Evolutionary conservation across 2,329 filamentous ascomycete genomes (phyloP), one percentile per base, ranked within the genome.

Genomic region (Arthrobotrys megalospora): DNA sequence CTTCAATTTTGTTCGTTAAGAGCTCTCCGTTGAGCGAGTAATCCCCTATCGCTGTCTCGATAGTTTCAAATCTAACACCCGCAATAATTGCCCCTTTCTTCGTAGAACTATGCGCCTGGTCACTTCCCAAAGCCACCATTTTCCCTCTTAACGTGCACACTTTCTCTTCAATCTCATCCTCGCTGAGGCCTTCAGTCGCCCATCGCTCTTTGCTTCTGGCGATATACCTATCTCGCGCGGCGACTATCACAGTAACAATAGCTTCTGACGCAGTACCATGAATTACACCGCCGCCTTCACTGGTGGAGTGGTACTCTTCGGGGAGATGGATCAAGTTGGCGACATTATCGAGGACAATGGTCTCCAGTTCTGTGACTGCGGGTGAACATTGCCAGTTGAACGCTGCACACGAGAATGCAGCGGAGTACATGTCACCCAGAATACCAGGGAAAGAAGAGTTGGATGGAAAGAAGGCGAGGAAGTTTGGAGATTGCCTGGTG

Each of bases 301-400:
- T 91, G 0, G 90, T 90, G 58, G 92, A 95, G 19, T 92, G 86
- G 83, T 91, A 98, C 80, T 89, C 91, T 10, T 88, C 85, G 0
- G 95, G 94, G 24, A 98, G 86, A 0, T 86, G 89, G 11, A 97
- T 85, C 7, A 93, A 88, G 83, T 91, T 89, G 14, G 91, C 93
- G 2, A 97, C 86, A 94, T 95, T 98, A 85, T 98, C 95, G 84
- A 97, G 88, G 50, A 97, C 91, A 24, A 97, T 88, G 0, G 94
- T 97, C 87, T 98, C 95, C 58, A 98, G 88, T 85, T 98, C 95
- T 0, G 95, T 98, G 16, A 96, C 91, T 6, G 92, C 94, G 0
- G 95, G 95, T 5, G 91, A 94, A 85, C 95, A 97, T 80, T 97
- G 90, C 95, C 95, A 98, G 85, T 98, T 98, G 87, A 98, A 98